These are phyloP conservation scores for Bidens hawaiensis DNA, from an alignment of 140 eudicot species.

Conservation along the genomic window DNA sequence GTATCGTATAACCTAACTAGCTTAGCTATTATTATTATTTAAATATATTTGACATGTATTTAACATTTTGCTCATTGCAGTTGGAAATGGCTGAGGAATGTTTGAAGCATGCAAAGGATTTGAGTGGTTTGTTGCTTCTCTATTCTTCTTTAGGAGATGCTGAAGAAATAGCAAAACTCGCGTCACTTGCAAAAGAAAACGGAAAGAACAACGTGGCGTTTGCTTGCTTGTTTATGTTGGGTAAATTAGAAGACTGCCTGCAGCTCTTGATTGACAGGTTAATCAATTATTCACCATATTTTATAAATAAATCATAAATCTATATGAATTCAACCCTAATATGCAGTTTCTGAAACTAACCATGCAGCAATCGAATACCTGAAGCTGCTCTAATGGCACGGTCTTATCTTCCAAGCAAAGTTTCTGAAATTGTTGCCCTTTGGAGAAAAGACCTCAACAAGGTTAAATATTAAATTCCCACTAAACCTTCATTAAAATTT, in stretches of 20 bases:
- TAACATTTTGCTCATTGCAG: slow-evolving; percentile 37
- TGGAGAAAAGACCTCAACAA: slow-evolving; percentile 95
- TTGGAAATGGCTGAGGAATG: slow-evolving; percentile 94
- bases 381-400: slow-evolving; percentile 99
- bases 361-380: slow-evolving; percentile 92
- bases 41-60: not conserved
- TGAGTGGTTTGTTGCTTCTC: slow-evolving; percentile 90
- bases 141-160: slow-evolving; percentile 96
- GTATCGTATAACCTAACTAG: slow-evolving; percentile 21
- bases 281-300: not conserved
- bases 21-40: not conserved
- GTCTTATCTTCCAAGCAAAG: slow-evolving; percentile 95
- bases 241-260: slow-evolving; percentile 92
- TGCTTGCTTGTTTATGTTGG: slow-evolving; percentile 91
- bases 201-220: slow-evolving; percentile 97
- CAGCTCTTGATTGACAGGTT: slow-evolving; percentile 89
- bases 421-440: slow-evolving; percentile 80
- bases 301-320: not conserved
- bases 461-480: slow-evolving; percentile 47
- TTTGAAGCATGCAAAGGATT: slow-evolving; percentile 80
- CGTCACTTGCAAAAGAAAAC: slow-evolving; percentile 68
- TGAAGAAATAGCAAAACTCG: slow-evolving; percentile 77
- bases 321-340: not conserved
- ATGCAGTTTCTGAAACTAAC: slow-evolving; percentile 7
- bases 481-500: slow-evolving; percentile 3